Evolutionary conservation across 2,329 filamentous ascomycete species (phyloP).

Genomic region (Talaromyces sp.): DNA sequence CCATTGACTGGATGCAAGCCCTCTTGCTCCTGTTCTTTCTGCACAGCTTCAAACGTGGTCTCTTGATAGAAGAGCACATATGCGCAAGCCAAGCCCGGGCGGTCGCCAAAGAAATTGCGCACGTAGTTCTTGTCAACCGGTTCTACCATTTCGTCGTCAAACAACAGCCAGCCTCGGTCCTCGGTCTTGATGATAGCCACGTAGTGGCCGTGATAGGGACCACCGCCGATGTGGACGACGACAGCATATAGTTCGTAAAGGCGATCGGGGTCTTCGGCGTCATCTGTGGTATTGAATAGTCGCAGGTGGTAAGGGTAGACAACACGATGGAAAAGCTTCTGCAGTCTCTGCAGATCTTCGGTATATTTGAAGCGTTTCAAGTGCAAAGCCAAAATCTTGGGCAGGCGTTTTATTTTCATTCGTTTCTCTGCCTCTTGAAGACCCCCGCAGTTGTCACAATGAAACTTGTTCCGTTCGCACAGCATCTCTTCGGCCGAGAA

Average conservation of each 20-base stretch:
- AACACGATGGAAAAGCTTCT: constrained; percentile 94
- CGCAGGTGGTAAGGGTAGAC: constrained; percentile 96
- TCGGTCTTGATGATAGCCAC: constrained; percentile 97
- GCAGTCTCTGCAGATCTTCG: constrained; percentile 84
- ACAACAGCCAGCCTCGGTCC: constrained; percentile 90
- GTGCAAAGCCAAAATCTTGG: constrained; percentile 85
- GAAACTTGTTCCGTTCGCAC: constrained; percentile 97
- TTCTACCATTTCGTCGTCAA: constrained; percentile 98
- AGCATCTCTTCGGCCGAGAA: constrained; percentile 99
- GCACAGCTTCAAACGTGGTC: constrained; percentile 63
- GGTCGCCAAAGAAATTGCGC: constrained; percentile 93
- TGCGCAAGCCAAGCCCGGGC: constrained; percentile 82
- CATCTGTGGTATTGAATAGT: constrained; percentile 95
- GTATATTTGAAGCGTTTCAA: constrained; percentile 98
- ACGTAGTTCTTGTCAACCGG: constrained; percentile 96
- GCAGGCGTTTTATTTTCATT: constrained; percentile 97
- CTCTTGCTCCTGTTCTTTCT: constrained; percentile 78
- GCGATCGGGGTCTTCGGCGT: constrained; percentile 86
- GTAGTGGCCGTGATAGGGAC: constrained; percentile 96
- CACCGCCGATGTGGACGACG: constrained; percentile 93
- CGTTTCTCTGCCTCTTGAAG: constrained; percentile 96
- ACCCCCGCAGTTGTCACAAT: constrained; percentile 94
- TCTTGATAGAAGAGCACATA: constrained; percentile 99
- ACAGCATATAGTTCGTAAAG: constrained; percentile 96
- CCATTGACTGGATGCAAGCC: constrained; percentile 42